phyloP scores from a whole-genome alignment of 805 yeast genomes.

The Spathaspora hagerdaliae region DNA sequence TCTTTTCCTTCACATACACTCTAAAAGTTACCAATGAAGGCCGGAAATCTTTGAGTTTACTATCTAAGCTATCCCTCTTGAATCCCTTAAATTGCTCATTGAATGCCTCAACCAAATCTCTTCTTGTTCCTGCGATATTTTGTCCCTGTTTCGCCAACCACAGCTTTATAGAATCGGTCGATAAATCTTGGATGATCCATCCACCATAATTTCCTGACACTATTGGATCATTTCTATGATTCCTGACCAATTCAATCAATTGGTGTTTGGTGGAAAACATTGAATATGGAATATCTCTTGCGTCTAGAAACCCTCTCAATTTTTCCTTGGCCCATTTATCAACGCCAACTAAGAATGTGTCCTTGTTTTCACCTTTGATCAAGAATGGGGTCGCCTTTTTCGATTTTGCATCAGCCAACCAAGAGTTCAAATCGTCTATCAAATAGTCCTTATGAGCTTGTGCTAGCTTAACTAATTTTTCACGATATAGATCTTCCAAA shows the following conservation, averaged over 20 bases:
- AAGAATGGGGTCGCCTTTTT: constrained; percentile 26
- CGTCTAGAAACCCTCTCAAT: constrained; percentile 36
- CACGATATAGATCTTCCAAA: constrained; percentile 27
- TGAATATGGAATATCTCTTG: constrained; percentile 38
- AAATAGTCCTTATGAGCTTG: constrained; percentile 28
- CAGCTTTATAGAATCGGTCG: constrained; percentile 31
- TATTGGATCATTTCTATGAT: constrained; percentile 33
- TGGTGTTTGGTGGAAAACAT: constrained; percentile 35
- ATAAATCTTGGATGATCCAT: constrained; percentile 26
- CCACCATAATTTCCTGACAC: constrained; percentile 18
- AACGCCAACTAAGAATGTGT: constrained; percentile 43
- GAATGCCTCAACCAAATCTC: constrained; percentile 16
- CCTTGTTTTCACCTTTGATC: constrained; percentile 29
- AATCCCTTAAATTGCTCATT: constrained; percentile 2
- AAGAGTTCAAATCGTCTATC: constrained; percentile 36
- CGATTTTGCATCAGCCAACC: constrained; percentile 21
- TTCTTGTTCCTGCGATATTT: constrained; percentile 18
- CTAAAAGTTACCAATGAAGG: constrained; percentile 15
- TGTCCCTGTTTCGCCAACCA: constrained; percentile 36
- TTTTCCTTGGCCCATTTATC: constrained; percentile 46
- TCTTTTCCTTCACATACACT: constrained; percentile 14
- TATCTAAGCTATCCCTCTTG: constrained; percentile 7
- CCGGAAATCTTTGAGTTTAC: constrained; percentile 15
- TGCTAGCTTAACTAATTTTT: constrained; percentile 33
- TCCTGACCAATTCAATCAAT: constrained; percentile 36